phyloP scores from a whole-genome alignment of 225 moss, liverwort and hornwort species.

The Rhytidiadelphus loreus region DNA sequence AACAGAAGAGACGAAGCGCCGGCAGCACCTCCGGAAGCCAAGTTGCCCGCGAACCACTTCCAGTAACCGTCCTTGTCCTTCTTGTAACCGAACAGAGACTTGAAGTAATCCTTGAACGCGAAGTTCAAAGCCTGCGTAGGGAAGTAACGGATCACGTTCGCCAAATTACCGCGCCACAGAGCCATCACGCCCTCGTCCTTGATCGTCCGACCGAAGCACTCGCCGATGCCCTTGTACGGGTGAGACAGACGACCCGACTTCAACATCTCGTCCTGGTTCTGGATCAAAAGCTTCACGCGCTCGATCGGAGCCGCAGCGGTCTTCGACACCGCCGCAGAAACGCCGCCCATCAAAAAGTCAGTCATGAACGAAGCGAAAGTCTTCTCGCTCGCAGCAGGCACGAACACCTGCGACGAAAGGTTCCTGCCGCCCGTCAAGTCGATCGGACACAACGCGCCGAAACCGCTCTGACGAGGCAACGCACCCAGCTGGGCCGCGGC shows the following conservation, averaged over 20 bases:
- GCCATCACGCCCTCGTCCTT: constrained; percentile 17
- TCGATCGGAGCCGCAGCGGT: constrained; percentile 19
- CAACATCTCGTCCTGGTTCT: constrained; percentile 53
- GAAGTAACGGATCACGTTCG: constrained; percentile 27
- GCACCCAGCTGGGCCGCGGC: constrained; percentile 13
- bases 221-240: constrained; percentile 46
- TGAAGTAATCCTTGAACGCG: constrained; percentile 65
- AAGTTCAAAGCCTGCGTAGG: constrained; percentile 39
- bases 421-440: constrained; percentile 14
- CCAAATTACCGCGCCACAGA: constrained; percentile 25
- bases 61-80: constrained; percentile 25
- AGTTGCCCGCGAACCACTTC: constrained; percentile 24
- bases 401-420: constrained; percentile 18
- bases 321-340: constrained; percentile 23
- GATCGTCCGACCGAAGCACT: constrained; percentile 30
- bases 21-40: constrained; percentile 48
- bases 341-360: constrained; percentile 24
- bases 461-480: neutral
- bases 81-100: constrained; percentile 53
- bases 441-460: constrained; percentile 25
- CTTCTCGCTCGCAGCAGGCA: constrained; percentile 23
- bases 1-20: constrained; percentile 41
- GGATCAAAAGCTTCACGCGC: constrained; percentile 37
- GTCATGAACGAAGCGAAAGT: constrained; percentile 17
- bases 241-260: constrained; percentile 34